These are phyloP conservation scores for Phyllosticta citribraziliensis DNA, from an alignment of 2,329 filamentous ascomycete genomes.

Conservation along the genomic window DNA sequence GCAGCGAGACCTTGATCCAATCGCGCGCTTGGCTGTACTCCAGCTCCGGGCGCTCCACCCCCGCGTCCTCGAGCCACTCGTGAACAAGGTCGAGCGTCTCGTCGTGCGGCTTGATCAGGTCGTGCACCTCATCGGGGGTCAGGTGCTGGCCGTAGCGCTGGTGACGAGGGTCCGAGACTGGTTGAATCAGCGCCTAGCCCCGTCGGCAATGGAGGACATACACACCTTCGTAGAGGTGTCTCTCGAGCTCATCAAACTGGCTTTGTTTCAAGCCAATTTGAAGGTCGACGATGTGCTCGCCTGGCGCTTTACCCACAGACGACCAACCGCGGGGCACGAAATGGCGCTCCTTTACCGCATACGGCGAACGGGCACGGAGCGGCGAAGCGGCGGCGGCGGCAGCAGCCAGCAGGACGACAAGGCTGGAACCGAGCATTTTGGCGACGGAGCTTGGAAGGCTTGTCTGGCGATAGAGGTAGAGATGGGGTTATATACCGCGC, in stretches of 20 bases:
- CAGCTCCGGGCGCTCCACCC: constrained; percentile 30
- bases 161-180: constrained; percentile 45
- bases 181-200: constrained; percentile 11
- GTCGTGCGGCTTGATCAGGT: constrained; percentile 43
- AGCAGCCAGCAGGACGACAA: constrained; percentile 3
- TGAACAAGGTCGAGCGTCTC: constrained; percentile 44
- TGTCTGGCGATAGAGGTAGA: not conserved
- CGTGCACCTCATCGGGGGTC: constrained; percentile 41
- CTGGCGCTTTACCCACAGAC: constrained; percentile 37
- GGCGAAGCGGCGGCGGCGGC: constrained; percentile 1
- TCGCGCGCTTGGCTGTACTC: constrained; percentile 46
- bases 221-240: constrained; percentile 43
- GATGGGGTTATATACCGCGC: not conserved
- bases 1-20: constrained; percentile 46
- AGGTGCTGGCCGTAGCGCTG: constrained; percentile 47
- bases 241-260: constrained; percentile 46
- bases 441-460: not conserved
- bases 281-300: constrained; percentile 41
- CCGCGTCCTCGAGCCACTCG: constrained; percentile 47
- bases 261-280: constrained; percentile 51
- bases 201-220: not conserved
- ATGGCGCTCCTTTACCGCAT: constrained; percentile 48
- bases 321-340: constrained; percentile 43
- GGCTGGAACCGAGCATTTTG: constrained; percentile 4
- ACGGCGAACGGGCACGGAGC: constrained; percentile 28